Conservation (phyloP, 305 asterid species). For the Striga hermonthica region DNA sequence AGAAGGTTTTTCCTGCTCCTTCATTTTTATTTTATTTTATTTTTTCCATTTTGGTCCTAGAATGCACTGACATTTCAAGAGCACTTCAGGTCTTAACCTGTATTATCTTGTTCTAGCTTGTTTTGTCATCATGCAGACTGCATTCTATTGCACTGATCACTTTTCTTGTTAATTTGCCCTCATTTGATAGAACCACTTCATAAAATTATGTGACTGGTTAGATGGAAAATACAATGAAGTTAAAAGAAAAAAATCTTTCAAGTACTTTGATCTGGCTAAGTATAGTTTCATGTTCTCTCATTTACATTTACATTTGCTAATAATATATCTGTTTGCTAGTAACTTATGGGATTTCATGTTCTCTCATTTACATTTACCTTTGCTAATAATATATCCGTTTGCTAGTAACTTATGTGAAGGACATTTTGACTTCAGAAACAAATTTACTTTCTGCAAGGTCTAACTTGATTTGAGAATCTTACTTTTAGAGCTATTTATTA, state of each 20-base stretch:
- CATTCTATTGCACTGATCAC: conserved; percentile 17
- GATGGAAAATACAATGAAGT: conserved; percentile 8
- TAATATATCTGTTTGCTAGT: background rate
- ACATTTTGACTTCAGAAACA: conserved; percentile 8
- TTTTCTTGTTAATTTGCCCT: conserved; percentile 20
- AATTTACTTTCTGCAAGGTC: background rate
- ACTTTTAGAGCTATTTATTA: conserved; percentile 9
- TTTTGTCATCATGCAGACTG: conserved; percentile 21
- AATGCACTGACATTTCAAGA: conserved; percentile 13
- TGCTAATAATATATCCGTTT: background rate
- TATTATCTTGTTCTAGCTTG: background rate
- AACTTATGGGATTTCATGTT: background rate
- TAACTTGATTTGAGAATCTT: conserved; percentile 6
- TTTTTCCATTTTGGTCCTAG: background rate
- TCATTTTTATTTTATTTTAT: background rate
- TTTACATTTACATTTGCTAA: background rate
- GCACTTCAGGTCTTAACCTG: background rate
- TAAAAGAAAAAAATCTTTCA: conserved; percentile 13
- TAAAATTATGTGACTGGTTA: conserved; percentile 22
- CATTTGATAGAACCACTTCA: conserved; percentile 12
- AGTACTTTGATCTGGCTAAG: conserved; percentile 6
- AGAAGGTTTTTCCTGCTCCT: conserved; percentile 58
- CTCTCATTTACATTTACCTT: conserved; percentile 2
- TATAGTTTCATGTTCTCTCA: background rate
- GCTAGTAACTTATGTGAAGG: conserved; percentile 1